A percentile compares a stretch with the other conserved stretches of the same genome.
Evolutionary conservation across 1,284 basidiomycete genomes (phyloP).

Genomic region (Violaceomyces palustris): DNA sequence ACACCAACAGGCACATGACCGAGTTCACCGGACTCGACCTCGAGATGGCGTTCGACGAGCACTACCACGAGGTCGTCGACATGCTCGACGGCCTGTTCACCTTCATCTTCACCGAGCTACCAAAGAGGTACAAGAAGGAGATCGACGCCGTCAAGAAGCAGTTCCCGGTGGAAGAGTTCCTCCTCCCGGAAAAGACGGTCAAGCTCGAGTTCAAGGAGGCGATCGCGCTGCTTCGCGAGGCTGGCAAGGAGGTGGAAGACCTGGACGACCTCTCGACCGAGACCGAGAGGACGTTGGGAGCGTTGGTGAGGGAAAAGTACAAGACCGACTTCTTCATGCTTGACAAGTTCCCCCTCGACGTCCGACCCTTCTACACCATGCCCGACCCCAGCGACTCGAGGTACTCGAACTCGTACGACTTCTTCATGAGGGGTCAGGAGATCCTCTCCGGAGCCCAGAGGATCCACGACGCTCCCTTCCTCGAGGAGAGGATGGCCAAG

Average conservation of each 20-base stretch:
- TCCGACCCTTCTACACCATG: constrained; percentile 53
- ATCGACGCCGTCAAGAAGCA: constrained; percentile 77
- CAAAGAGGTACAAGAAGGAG: constrained; percentile 68
- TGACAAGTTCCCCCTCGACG: constrained; percentile 50
- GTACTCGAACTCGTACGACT: constrained; percentile 97
- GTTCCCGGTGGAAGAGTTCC: constrained; percentile 67
- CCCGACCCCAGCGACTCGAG: constrained; percentile 43
- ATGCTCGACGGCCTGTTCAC: constrained; percentile 49
- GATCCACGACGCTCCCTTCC: constrained; percentile 80
- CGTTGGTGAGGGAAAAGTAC: constrained; percentile 50
- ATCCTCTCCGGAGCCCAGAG: constrained; percentile 96
- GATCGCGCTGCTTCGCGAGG: constrained; percentile 45
- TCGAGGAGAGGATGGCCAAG: constrained; percentile 73
- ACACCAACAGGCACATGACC: constrained; percentile 95
- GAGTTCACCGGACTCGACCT: constrained; percentile 98
- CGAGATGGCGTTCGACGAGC: constrained; percentile 96
- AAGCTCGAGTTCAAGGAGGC: constrained; percentile 47
- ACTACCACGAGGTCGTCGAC: constrained; percentile 74
- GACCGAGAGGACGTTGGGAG: constrained; percentile 45
- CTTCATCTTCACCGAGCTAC: constrained; percentile 51
- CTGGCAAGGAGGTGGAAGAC: constrained; percentile 45
- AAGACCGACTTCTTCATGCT: constrained; percentile 52
- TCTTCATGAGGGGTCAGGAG: constrained; percentile 99
- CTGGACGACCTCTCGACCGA: constrained; percentile 51
- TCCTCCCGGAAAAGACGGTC: constrained; percentile 47